Percentiles rank a stretch among this genome's conserved stretches.
Evolutionary conservation across 176 grass and related monocot genomes (phyloP).

Genomic region (Triticum turgidum): DNA sequence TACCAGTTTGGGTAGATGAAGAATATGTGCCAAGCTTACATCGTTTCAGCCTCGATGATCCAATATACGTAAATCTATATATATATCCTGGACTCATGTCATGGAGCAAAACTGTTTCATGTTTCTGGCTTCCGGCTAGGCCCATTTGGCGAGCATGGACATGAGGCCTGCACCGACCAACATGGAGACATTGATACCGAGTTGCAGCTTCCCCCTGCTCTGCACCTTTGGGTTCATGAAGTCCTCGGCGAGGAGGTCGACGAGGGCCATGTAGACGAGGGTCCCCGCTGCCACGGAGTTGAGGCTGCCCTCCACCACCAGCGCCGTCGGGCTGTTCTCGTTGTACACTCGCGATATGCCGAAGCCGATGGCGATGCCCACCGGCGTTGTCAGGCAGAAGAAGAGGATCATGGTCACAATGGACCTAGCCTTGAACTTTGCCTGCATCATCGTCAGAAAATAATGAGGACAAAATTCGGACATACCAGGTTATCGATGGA

Average conservation of each 20-base stretch:
- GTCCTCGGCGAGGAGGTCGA: constrained; percentile 58
- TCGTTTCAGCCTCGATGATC: not conserved
- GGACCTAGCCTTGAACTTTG: constrained; percentile 45
- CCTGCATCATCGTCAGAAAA: constrained; percentile 22
- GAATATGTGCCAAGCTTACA: not conserved
- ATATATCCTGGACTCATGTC: too few relatives aligned
- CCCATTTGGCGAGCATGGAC: constrained; percentile 75
- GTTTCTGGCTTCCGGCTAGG: not conserved
- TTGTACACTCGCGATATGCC: constrained; percentile 58
- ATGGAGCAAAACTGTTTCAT: not conserved
- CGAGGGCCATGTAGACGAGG: constrained; percentile 31
- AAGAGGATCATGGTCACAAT: constrained; percentile 54
- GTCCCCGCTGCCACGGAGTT: constrained; percentile 64
- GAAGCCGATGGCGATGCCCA: constrained; percentile 51
- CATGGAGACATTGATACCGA: constrained; percentile 51
- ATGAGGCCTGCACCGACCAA: constrained; percentile 56
- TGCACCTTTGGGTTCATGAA: constrained; percentile 76
- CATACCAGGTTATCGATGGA: not conserved
- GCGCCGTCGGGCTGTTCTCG: constrained; percentile 57
- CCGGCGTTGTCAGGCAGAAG: constrained; percentile 69
- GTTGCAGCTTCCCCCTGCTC: constrained; percentile 47
- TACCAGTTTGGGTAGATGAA: not conserved
- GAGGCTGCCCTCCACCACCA: constrained; percentile 58
- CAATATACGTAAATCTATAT: not conserved
- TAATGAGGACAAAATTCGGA: not conserved